A percentile compares a stretch with the other conserved stretches of the same genome.
Conservation (phyloP, 2,329 filamentous ascomycete species). For the Xylariomycetidae sp. region DNA sequence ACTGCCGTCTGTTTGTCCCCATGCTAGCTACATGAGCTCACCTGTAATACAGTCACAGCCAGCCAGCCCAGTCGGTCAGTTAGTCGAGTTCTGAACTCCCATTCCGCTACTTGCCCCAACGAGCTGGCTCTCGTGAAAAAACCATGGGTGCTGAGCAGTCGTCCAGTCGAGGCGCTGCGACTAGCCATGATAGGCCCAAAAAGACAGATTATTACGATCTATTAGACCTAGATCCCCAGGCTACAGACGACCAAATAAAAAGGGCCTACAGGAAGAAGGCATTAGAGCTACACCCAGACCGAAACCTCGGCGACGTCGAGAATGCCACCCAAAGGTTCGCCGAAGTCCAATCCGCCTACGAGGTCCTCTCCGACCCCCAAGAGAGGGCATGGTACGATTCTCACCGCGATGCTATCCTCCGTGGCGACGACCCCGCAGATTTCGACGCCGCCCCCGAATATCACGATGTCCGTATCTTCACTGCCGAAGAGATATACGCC, state of each 20-base stretch:
- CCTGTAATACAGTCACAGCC: too few species aligned
- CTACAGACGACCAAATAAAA: slow-evolving; percentile 88
- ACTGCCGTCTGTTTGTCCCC: too few species aligned
- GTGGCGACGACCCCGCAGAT: slow-evolving; percentile 52
- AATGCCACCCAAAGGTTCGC: slow-evolving; percentile 81
- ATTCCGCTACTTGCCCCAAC: too few species aligned
- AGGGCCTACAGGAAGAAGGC: slow-evolving; percentile 89
- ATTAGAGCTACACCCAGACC: slow-evolving; percentile 89
- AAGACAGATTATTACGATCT: slow-evolving; percentile 87
- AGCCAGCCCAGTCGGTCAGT: too few species aligned
- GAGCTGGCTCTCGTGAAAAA: too few species aligned
- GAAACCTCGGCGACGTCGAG: slow-evolving; percentile 83
- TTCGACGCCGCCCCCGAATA: slow-evolving; percentile 52
- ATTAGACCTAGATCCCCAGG: slow-evolving; percentile 66
- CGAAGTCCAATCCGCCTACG: slow-evolving; percentile 88
- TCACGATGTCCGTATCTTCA: slow-evolving; percentile 70
- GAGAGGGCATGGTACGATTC: slow-evolving; percentile 98
- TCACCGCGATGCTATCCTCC: slow-evolving; percentile 79
- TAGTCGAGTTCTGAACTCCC: too few species aligned
- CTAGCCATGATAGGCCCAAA: slow-evolving; percentile 22
- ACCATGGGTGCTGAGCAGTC: slow-evolving; percentile 54
- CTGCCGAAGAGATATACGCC: slow-evolving; percentile 70
- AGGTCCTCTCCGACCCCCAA: slow-evolving; percentile 92
- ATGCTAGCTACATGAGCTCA: too few species aligned
- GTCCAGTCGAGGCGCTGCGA: slow-evolving; percentile 30